A percentile compares a stretch with the other conserved stretches of the same genome.
phyloP scores from a whole-genome alignment of 495 filamentous ascomycete species.

The Xanthoparmelia taractica region DNA sequence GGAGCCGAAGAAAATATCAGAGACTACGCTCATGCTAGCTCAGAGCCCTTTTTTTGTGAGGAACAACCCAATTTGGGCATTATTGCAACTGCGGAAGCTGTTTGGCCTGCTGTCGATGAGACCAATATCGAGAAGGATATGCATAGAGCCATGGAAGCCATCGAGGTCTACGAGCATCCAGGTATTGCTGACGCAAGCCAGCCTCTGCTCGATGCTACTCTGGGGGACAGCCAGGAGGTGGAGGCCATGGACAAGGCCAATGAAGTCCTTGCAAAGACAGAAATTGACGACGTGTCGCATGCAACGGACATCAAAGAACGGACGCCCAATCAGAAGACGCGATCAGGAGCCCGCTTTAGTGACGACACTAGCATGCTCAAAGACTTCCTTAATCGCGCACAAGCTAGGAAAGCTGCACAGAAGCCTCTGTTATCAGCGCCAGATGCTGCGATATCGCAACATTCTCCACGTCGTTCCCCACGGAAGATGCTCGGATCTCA shows the following conservation, averaged over 20 bases:
- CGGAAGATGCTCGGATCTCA: conserved; percentile 46
- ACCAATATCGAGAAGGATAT: conserved; percentile 10
- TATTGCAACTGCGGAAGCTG: not conserved
- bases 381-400: conserved; percentile 53
- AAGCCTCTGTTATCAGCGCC: conserved; percentile 22
- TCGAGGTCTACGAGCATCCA: conserved; percentile 13
- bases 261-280: conserved; percentile 11
- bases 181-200: not conserved
- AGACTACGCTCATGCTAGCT: not conserved
- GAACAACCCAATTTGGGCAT: not conserved
- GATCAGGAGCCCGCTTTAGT: conserved; percentile 29
- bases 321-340: conserved; percentile 18
- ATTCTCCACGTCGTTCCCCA: conserved; percentile 35
- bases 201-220: not conserved
- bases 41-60: not conserved
- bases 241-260: conserved; percentile 12
- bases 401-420: conserved; percentile 52
- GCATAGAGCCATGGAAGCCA: conserved; percentile 18
- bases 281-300: conserved; percentile 12
- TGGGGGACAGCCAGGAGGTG: not conserved
- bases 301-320: conserved; percentile 4
- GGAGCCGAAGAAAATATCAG: not conserved
- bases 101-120: not conserved
- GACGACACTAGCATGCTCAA: conserved; percentile 54
- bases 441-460: conserved; percentile 27